These are phyloP conservation scores for Suaeda aralocaspica DNA, from an alignment of 148 eudicot genomes.

Conservation along the genomic window DNA sequence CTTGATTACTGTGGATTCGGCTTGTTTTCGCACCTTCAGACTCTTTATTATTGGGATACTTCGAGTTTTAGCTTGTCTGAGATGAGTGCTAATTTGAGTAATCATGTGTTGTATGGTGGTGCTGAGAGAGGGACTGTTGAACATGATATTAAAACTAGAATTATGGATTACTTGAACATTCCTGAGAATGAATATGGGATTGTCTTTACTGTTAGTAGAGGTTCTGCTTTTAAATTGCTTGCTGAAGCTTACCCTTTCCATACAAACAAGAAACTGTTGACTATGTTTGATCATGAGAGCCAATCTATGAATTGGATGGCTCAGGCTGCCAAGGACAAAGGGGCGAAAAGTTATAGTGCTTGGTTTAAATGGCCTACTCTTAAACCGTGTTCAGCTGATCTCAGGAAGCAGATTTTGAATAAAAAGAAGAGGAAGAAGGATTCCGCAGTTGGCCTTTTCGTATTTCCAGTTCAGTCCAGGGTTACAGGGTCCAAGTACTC, in stretches of 20 bases:
- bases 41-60: slow-evolving; percentile 76
- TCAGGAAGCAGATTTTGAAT: slow-evolving; percentile 73
- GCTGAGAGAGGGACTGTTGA: slow-evolving; percentile 85
- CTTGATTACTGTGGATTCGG: slow-evolving; percentile 99
- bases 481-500: slow-evolving; percentile 97
- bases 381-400: slow-evolving; percentile 80
- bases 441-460: slow-evolving; percentile 80
- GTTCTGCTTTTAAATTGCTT: slow-evolving; percentile 87
- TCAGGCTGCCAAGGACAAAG: slow-evolving; percentile 81
- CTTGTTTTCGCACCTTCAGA: slow-evolving; percentile 82
- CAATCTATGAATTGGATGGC: slow-evolving; percentile 97
- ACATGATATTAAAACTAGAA: slow-evolving; percentile 75
- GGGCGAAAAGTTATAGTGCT: slow-evolving; percentile 81
- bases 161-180: slow-evolving; percentile 91
- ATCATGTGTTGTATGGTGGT: slow-evolving; percentile 90
- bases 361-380: slow-evolving; percentile 97
- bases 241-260: slow-evolving; percentile 97
- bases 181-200: slow-evolving; percentile 96
- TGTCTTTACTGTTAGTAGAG: slow-evolving; percentile 92
- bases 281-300: slow-evolving; percentile 99
- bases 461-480: slow-evolving; percentile 90
- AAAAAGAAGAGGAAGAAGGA: slow-evolving; percentile 89
- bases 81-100: slow-evolving; percentile 86
- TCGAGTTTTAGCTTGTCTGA: slow-evolving; percentile 87
- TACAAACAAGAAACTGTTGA: slow-evolving; percentile 79